A percentile compares a stretch with the other conserved stretches of the same genome.
These are phyloP conservation scores for Histomonas meleagridis DNA, from an alignment of 208 protist species.

Conservation along the genomic window DNA sequence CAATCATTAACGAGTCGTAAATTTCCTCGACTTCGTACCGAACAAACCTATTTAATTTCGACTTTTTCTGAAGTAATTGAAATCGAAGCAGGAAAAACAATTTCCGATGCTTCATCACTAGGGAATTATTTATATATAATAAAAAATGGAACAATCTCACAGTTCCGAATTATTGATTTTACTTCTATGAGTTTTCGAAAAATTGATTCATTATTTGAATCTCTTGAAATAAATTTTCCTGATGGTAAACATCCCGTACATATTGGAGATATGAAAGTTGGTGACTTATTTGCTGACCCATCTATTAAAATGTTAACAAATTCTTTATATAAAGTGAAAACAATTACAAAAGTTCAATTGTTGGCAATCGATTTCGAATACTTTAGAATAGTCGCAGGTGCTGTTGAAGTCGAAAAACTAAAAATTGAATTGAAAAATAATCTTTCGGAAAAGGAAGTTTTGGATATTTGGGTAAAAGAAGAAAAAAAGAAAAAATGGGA, in stretches of 20 bases:
- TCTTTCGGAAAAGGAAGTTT: background rate
- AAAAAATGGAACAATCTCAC: background rate
- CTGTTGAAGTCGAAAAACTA: background rate
- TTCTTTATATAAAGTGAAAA: background rate
- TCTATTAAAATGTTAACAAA: background rate
- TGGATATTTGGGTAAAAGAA: background rate
- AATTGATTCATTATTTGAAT: background rate
- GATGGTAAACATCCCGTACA: background rate
- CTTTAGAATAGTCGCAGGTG: background rate
- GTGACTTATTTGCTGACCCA: background rate
- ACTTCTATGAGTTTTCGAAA: background rate
- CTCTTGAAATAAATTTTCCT: background rate
- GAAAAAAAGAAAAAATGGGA: background rate
- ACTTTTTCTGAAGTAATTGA: background rate
- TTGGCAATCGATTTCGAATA: background rate
- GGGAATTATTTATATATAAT: background rate
- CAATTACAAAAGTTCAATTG: background rate
- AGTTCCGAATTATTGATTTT: background rate
- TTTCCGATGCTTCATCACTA: background rate
- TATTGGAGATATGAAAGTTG: background rate
- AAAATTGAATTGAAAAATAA: background rate
- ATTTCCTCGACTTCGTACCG: background rate
- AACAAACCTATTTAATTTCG: background rate
- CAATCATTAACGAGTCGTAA: too few relatives aligned
- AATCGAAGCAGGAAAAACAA: background rate